Conservation (phyloP, 176 grass and related monocot genomes). For the Zea luxurians region DNA sequence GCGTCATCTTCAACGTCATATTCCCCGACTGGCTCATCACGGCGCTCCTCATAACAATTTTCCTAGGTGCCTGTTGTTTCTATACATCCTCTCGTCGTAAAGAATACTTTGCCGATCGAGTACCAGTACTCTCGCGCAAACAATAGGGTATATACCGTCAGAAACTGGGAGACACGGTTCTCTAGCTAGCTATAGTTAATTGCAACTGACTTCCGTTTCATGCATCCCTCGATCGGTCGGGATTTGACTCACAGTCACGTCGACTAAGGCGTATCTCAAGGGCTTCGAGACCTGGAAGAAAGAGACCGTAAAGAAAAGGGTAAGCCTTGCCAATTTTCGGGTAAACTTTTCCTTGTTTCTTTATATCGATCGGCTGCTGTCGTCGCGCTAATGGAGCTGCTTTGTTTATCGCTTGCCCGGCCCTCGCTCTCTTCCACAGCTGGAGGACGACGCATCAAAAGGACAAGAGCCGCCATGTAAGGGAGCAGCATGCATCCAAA, state of each 20-base stretch:
- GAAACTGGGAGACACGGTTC: too few relatives aligned
- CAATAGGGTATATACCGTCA: too few relatives aligned
- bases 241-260: slow-evolving; percentile 48
- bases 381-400: neutral
- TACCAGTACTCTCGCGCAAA: too few relatives aligned
- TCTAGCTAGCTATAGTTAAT: too few relatives aligned
- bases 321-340: neutral
- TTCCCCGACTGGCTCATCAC: slow-evolving; percentile 82
- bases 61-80: slow-evolving; percentile 41
- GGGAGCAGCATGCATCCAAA: neutral
- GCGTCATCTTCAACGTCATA: slow-evolving; percentile 70
- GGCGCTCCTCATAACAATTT: slow-evolving; percentile 61
- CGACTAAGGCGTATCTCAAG: slow-evolving; percentile 66
- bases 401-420: neutral
- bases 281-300: slow-evolving; percentile 70
- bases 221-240: neutral
- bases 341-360: neutral
- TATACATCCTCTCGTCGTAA: too few relatives aligned
- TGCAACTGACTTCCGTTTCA: neutral
- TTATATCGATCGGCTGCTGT: too few relatives aligned
- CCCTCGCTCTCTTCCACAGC: neutral
- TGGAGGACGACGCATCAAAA: slow-evolving; percentile 5
- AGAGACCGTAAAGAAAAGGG: slow-evolving; percentile 54
- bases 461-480: slow-evolving; percentile 14
- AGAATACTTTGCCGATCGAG: too few relatives aligned